These are phyloP conservation scores for Pythium guiyangense DNA, from an alignment of 352 stramenopile genomes.

Conservation along the genomic window DNA sequence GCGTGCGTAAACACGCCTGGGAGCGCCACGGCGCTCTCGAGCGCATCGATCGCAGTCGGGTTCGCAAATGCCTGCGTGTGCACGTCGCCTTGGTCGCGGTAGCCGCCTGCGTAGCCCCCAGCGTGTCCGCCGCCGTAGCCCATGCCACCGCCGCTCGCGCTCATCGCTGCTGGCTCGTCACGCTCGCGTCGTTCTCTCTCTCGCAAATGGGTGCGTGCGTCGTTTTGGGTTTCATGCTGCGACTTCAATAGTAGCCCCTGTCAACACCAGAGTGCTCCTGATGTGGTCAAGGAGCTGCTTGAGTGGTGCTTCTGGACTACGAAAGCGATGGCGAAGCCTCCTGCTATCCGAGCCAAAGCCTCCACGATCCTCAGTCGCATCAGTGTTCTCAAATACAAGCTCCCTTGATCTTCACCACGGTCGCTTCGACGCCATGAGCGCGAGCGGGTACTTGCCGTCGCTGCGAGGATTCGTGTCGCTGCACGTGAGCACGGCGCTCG, in stretches of 20 bases:
- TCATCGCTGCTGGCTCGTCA: conserved; percentile 3
- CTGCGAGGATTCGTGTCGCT: conserved; percentile 10
- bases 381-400: no score
- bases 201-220: neutral
- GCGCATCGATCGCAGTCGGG: conserved; percentile 52
- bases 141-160: conserved; percentile 13
- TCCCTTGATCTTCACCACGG: no score
- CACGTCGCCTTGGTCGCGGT: conserved; percentile 30
- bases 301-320: no score
- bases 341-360: no score
- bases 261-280: no score
- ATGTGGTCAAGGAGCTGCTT: no score
- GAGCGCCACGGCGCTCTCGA: conserved; percentile 64
- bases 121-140: conserved; percentile 14
- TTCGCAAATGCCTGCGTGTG: conserved; percentile 20
- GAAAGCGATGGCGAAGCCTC: no score
- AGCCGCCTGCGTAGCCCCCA: conserved; percentile 18
- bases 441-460: conserved; percentile 12
- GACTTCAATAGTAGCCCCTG: no score
- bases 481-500: conserved; percentile 16
- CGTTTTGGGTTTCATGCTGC: neutral
- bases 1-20: conserved; percentile 44
- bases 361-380: no score
- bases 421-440: conserved; percentile 7
- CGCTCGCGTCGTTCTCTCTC: neutral